Percentiles rank a stretch among this genome's conserved stretches.
phyloP scores from a whole-genome alignment of 441 rosid species.

The Adansonia gregorii region DNA sequence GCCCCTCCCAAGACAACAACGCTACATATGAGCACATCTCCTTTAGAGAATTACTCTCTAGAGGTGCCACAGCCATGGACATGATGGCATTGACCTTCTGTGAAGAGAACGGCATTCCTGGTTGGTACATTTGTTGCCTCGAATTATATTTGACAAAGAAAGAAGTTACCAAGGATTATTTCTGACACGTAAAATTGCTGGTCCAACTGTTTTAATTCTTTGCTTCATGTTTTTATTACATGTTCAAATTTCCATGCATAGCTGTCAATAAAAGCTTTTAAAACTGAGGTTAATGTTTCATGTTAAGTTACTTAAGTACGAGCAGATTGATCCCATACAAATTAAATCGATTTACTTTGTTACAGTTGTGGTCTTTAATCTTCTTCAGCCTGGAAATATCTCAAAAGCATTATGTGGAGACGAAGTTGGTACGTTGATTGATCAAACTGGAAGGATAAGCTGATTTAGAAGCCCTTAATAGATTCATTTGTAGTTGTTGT shows the following conservation, averaged over 20 bases:
- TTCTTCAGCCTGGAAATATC: slow-evolving; percentile 69
- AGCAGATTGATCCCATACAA: neutral
- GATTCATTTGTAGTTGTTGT: slow-evolving; percentile 26
- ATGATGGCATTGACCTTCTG: slow-evolving; percentile 65
- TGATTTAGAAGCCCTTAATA: slow-evolving; percentile 18
- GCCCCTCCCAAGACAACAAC: slow-evolving; percentile 63
- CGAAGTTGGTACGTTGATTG: slow-evolving; percentile 69
- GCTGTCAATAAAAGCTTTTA: too few relatives aligned
- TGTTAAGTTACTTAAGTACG: neutral
- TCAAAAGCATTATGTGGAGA: slow-evolving; percentile 68
- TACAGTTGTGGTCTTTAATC: slow-evolving; percentile 71
- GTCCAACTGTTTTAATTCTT: slow-evolving; percentile 1
- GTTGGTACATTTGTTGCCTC: slow-evolving; percentile 35
- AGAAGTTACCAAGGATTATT: neutral
- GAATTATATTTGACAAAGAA: neutral
- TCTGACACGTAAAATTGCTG: neutral
- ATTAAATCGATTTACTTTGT: neutral
- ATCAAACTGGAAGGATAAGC: slow-evolving; percentile 47
- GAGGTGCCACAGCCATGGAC: slow-evolving; percentile 69
- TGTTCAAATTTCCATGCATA: neutral
- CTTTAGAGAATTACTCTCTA: slow-evolving; percentile 57
- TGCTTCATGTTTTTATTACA: neutral
- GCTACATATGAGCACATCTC: slow-evolving; percentile 60
- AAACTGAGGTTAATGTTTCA: neutral
- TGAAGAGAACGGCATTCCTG: slow-evolving; percentile 71